These are phyloP conservation scores for Polygonum aviculare DNA, from an alignment of 148 eudicot genomes.

Conservation along the genomic window DNA sequence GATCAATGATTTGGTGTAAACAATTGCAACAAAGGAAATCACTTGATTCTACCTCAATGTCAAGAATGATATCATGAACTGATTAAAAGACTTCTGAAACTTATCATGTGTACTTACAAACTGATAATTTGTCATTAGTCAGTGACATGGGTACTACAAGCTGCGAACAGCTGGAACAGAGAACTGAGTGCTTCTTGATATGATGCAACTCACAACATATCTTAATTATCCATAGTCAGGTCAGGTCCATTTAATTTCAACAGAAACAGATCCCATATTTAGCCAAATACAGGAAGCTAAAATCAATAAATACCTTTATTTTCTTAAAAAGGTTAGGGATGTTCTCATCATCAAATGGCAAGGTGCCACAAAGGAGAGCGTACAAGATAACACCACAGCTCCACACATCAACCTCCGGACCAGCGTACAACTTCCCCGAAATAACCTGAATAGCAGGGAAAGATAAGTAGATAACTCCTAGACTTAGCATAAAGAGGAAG, in stretches of 20 bases:
- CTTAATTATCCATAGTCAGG: background rate
- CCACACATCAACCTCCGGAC: slow-evolving; percentile 99
- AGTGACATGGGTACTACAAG: background rate
- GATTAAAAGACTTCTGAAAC: background rate
- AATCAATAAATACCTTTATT: slow-evolving; percentile 57
- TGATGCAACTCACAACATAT: background rate
- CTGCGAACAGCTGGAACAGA: background rate
- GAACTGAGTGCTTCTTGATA: background rate
- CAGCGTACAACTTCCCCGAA: slow-evolving; percentile 94
- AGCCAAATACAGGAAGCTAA: background rate
- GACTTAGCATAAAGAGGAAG: background rate
- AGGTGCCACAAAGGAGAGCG: slow-evolving; percentile 96
- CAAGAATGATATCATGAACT: background rate
- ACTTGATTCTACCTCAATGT: background rate
- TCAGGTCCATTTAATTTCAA: background rate
- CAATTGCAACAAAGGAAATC: background rate
- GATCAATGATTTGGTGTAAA: background rate
- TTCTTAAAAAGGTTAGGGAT: slow-evolving; percentile 97
- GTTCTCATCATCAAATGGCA: slow-evolving; percentile 96
- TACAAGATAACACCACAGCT: slow-evolving; percentile 96
- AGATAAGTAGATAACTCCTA: background rate
- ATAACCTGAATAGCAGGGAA: slow-evolving; percentile 52
- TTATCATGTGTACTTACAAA: background rate
- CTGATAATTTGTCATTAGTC: background rate
- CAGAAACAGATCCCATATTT: background rate